Evolutionary conservation across 352 stramenopile species (phyloP).

Genomic region (Blastocystis sp.): DNA sequence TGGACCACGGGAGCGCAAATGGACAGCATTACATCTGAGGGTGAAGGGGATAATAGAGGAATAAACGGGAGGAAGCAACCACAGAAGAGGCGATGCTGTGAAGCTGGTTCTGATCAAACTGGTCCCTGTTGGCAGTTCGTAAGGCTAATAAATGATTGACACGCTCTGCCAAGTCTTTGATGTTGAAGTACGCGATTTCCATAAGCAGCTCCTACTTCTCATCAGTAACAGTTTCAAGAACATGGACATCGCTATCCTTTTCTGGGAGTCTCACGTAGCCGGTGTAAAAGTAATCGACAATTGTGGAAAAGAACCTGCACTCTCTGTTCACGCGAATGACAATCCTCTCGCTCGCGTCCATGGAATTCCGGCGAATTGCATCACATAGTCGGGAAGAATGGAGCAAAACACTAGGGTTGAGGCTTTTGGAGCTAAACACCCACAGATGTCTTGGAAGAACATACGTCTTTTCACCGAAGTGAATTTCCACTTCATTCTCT

Average conservation of each 20-base stretch:
- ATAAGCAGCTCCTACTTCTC: constrained; percentile 35
- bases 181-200: constrained; percentile 43
- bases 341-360: neutral
- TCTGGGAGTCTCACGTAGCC: constrained; percentile 12
- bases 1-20: constrained; percentile 1
- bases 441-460: neutral
- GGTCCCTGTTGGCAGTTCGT: neutral
- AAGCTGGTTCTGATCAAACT: constrained; percentile 30
- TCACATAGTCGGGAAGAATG: constrained; percentile 22
- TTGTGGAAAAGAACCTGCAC: constrained; percentile 9
- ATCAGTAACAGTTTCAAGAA: neutral
- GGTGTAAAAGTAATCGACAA: constrained; percentile 13
- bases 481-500: neutral
- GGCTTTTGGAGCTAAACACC: neutral
- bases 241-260: neutral
- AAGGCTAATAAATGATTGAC: constrained; percentile 3
- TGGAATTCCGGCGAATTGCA: neutral
- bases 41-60: neutral
- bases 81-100: neutral
- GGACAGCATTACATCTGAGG: neutral
- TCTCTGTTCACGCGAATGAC: constrained; percentile 5
- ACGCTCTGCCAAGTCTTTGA: constrained; percentile 23
- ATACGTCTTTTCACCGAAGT: neutral
- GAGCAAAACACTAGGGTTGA: constrained; percentile 8
- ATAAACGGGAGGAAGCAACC: neutral